Conservation (phyloP, 768 basidiomycete genomes). For the Ephemerocybe angulata region DNA sequence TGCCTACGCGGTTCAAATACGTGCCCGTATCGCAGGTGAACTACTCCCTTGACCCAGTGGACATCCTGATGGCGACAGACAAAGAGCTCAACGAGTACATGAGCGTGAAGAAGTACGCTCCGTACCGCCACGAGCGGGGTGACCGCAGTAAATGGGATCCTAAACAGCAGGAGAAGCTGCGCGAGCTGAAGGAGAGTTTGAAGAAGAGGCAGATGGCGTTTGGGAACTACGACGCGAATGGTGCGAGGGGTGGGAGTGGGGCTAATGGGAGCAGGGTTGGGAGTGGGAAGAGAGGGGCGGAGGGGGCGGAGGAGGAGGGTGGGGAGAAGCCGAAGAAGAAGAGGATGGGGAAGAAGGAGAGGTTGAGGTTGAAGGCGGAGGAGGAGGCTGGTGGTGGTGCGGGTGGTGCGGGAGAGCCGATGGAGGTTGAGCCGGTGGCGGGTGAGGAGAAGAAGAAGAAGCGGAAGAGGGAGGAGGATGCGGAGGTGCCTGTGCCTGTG, state of each 20-base stretch:
- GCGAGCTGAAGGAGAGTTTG: conserved; percentile 68
- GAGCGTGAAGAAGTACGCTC: conserved; percentile 85
- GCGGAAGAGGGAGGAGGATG: conserved; percentile 25
- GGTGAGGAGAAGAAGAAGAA: conserved; percentile 10
- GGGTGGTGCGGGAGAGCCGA: conserved; percentile 17
- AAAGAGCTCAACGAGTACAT: conserved; percentile 90
- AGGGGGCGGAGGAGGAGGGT: conserved; percentile 13
- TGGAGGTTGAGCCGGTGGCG: conserved; percentile 17
- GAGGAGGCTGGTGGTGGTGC: conserved; percentile 14
- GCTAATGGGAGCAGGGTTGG: conserved; percentile 15
- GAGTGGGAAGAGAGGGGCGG: no score
- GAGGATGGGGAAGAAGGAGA: conserved; percentile 39
- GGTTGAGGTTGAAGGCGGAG: conserved; percentile 10
- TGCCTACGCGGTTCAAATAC: conserved; percentile 94
- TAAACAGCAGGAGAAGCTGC: conserved; percentile 58
- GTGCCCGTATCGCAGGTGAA: conserved; percentile 56
- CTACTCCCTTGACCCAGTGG: conserved; percentile 73
- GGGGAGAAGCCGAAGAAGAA: conserved; percentile 30
- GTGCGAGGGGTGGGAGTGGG: conserved; percentile 14
- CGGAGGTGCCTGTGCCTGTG: conserved; percentile 17
- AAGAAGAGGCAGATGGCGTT: conserved; percentile 30
- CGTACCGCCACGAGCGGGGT: conserved; percentile 65
- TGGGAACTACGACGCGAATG: conserved; percentile 15
- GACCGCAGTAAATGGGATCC: conserved; percentile 54
- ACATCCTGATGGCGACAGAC: conserved; percentile 90